These are phyloP conservation scores for Solanum chmielewskii DNA, from an alignment of 257 asterid species.

Conservation along the genomic window DNA sequence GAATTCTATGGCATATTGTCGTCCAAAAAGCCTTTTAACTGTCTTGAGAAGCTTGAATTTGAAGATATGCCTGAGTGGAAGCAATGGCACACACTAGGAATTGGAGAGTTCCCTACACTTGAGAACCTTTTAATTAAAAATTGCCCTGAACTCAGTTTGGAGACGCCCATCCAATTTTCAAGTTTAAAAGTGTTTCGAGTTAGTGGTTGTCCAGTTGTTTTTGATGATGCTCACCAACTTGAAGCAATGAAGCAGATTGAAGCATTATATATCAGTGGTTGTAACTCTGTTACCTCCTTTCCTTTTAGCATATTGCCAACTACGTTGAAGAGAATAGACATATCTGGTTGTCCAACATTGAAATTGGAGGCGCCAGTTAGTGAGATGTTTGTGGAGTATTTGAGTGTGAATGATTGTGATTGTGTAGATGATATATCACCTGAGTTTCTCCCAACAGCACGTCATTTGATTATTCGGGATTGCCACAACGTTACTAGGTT, in stretches of 20 bases:
- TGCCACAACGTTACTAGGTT: not conserved
- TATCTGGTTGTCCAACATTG: not conserved
- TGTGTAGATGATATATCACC: not conserved
- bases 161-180: too few species aligned
- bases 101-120: not conserved
- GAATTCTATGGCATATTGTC: too few species aligned
- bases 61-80: not conserved
- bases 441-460: not conserved
- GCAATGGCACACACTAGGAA: not conserved
- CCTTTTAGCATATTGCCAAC: not conserved
- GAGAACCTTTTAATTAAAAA: not conserved
- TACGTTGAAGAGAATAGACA: not conserved
- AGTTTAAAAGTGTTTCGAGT: not conserved
- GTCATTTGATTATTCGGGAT: accelerated
- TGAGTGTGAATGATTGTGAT: accelerated
- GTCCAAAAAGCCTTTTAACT: not conserved
- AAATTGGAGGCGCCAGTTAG: not conserved
- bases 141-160: too few species aligned
- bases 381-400: accelerated
- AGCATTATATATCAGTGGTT: accelerated
- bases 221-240: not conserved
- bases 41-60: not conserved
- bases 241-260: not conserved
- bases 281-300: not conserved
- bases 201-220: too few species aligned